Percentiles rank a stretch among this genome's conserved stretches.
These are phyloP conservation scores for Ascoidea asiatica DNA, from an alignment of 805 yeast species.

Conservation along the genomic window DNA sequence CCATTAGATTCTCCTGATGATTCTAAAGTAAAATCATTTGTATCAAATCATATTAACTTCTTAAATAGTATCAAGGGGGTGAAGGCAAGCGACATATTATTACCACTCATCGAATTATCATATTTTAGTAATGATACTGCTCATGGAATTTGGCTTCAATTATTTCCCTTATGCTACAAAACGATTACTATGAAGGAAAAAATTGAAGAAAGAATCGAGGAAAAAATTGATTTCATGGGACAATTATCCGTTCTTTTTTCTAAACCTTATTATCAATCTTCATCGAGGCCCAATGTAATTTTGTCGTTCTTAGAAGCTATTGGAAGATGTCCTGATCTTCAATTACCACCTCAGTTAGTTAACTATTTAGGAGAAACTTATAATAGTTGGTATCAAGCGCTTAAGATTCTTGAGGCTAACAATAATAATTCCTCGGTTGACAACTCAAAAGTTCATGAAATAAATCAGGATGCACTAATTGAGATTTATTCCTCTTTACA, in stretches of 20 bases:
- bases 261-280: slow-evolving; percentile 88
- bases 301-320: slow-evolving; percentile 75
- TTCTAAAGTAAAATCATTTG: slow-evolving; percentile 13
- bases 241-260: slow-evolving; percentile 67
- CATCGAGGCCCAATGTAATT: slow-evolving; percentile 74
- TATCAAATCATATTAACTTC: slow-evolving; percentile 22
- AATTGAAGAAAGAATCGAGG: no score
- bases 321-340: slow-evolving; percentile 57
- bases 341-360: slow-evolving; percentile 86
- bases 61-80: slow-evolving; percentile 17
- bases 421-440: slow-evolving; percentile 43
- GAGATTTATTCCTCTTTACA: slow-evolving; percentile 81
- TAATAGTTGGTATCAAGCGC: slow-evolving; percentile 84
- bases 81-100: slow-evolving; percentile 47
- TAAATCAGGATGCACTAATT: slow-evolving; percentile 79
- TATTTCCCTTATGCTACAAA: slow-evolving; percentile 71
- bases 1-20: no score
- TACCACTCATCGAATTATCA: slow-evolving; percentile 67
- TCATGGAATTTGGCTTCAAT: slow-evolving; percentile 67
- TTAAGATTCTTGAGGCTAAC: slow-evolving; percentile 54
- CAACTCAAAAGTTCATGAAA: slow-evolving; percentile 64
- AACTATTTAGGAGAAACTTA: slow-evolving; percentile 80
- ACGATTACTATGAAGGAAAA: slow-evolving; percentile 70
- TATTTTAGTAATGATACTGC: slow-evolving; percentile 72
- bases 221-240: slow-evolving; percentile 73